These are phyloP conservation scores for Carpinus viminea DNA, from an alignment of 306 rosid genomes.

Conservation along the genomic window DNA sequence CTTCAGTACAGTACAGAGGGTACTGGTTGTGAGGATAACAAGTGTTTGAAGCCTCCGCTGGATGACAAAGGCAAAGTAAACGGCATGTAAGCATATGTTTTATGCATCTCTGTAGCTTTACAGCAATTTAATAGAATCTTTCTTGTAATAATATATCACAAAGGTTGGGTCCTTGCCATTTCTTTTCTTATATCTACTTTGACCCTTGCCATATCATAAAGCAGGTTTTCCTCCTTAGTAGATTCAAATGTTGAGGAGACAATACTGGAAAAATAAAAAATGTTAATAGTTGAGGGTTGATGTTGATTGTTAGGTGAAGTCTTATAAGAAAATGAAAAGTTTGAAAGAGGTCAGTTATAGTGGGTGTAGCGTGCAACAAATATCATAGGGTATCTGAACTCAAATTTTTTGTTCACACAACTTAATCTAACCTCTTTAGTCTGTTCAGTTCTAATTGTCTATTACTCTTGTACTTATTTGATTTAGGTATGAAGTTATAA, in stretches of 20 bases:
- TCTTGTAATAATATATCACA: background rate
- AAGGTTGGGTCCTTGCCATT: background rate
- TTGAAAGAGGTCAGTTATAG: slow-evolving; percentile 3
- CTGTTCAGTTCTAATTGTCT: slow-evolving; percentile 12
- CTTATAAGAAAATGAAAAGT: slow-evolving; percentile 14
- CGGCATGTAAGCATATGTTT: slow-evolving; percentile 55
- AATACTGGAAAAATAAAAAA: background rate
- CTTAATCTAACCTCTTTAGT: background rate
- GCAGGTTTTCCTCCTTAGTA: background rate
- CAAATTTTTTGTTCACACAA: background rate
- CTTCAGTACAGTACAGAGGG: slow-evolving; percentile 31
- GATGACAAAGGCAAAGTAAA: slow-evolving; percentile 42
- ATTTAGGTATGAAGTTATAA: slow-evolving; percentile 49
- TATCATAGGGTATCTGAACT: background rate
- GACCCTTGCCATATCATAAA: background rate
- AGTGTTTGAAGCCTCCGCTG: slow-evolving; percentile 39
- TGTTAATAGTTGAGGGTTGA: background rate
- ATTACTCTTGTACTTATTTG: slow-evolving; percentile 14
- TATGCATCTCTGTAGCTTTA: background rate
- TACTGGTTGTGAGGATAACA: slow-evolving; percentile 33
- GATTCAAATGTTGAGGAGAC: background rate
- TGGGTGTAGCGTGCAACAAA: background rate
- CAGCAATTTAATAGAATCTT: background rate
- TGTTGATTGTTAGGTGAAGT: background rate
- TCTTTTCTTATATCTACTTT: background rate